Base-by-base conservation (phyloP, 495 filamentous ascomycete species). In the Pseudevernia furfuracea region DNA sequence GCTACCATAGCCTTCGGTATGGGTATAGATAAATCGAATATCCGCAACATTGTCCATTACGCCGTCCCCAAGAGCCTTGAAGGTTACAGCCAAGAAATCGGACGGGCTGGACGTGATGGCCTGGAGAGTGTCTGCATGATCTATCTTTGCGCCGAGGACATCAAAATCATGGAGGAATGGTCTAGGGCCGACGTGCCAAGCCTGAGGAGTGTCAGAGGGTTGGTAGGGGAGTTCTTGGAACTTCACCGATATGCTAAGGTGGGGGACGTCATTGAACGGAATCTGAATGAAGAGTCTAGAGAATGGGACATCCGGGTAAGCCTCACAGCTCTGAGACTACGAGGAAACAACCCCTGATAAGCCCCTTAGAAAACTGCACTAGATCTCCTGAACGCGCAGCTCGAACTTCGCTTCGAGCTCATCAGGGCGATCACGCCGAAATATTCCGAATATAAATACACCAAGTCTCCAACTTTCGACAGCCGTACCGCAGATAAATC, bases 1-100 rank as follows among this genome's bases (percentile, higher is more conserved):
- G 83, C 82, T 21, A 85, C 83, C 0, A 85, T 85, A 62, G 83
- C 83, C 14, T 85, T 85, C 44, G 82, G 82, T 21, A 84, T 85
- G 82, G 82, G 82, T 1, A 83, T 85, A 36, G 82, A 85, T 64
- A 85, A 85, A 67, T 44, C 81, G 0, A 73, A 84, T 59, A 84
- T 86, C 52, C 73, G 83, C n/a, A 84, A 83, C 60, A 72, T 86
- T 38, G 70, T 85, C 11, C 82, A 86, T 63, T 84, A 79, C 68
- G 77, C 81, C 61, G 71, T 85, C 10, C 77, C 83, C 0, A 78
- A 75, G 46, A 80, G 79, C 34, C 70, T 86, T 10, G 83, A 86
- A 66, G 81, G 81, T 28, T 86, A 85, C 60, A 84, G 81, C 58
- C 82, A 85, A 62, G 81, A 85, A 67, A 80, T 86, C 65, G 83